phyloP scores from a whole-genome alignment of 1,284 basidiomycete species.

The Pascua sp. region DNA sequence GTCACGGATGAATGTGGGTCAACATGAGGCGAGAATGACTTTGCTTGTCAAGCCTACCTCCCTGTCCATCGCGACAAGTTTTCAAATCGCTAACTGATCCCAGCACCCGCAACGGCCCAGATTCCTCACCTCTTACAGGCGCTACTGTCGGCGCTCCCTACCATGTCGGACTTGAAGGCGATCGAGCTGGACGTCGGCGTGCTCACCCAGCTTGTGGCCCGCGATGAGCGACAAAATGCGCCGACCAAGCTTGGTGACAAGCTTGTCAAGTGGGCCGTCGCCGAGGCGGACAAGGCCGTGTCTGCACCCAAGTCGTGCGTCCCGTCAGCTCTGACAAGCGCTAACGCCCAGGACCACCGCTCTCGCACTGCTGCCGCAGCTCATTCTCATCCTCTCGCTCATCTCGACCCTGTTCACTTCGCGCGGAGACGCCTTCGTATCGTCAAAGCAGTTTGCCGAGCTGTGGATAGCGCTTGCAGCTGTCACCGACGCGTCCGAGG shows the following conservation, averaged over 20 bases:
- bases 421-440: slow-evolving; percentile 22
- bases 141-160: slow-evolving; percentile 24
- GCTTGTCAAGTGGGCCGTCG: slow-evolving; percentile 40
- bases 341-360: slow-evolving; percentile 23
- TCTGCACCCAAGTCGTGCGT: slow-evolving; percentile 14
- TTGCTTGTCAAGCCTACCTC: not conserved
- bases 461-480: slow-evolving; percentile 35
- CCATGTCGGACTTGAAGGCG: slow-evolving; percentile 25
- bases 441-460: slow-evolving; percentile 32
- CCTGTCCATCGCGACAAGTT: not conserved
- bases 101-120: slow-evolving; percentile 10
- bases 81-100: not conserved
- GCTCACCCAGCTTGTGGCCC: slow-evolving; percentile 29
- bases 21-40: too few species aligned
- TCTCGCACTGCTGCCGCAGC: slow-evolving; percentile 33
- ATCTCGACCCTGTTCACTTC: slow-evolving; percentile 29
- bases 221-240: slow-evolving; percentile 33
- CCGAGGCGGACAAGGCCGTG: slow-evolving; percentile 38
- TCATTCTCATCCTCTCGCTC: slow-evolving; percentile 32
- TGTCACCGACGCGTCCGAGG: slow-evolving; percentile 37
- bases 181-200: slow-evolving; percentile 31
- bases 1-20: slow-evolving; percentile 33
- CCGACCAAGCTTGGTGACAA: slow-evolving; percentile 42
- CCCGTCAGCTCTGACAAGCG: too few species aligned
- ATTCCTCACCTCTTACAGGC: slow-evolving; percentile 8